Evolutionary conservation across 805 yeast genomes (phyloP).

Genomic region (Saccharomycopsis lassenensis): DNA sequence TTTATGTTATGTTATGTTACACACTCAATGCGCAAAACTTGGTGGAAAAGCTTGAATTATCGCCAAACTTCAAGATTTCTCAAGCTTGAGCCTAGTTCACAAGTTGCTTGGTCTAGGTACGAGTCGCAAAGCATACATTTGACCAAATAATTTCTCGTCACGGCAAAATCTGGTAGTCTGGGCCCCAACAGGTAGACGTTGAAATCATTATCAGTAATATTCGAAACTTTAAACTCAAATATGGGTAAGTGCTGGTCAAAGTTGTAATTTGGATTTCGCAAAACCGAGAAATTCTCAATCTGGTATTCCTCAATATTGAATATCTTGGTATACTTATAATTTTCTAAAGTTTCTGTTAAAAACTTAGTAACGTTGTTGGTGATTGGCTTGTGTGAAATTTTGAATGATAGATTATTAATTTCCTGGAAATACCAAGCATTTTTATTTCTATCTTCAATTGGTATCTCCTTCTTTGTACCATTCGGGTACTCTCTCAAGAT

Average conservation of each 20-base stretch:
- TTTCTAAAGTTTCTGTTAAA: neutral
- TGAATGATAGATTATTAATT: neutral
- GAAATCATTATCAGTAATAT: constrained; percentile 9
- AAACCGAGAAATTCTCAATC: neutral
- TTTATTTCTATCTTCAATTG: neutral
- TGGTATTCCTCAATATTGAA: neutral
- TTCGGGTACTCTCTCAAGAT: neutral
- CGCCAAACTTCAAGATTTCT: too few relatives aligned
- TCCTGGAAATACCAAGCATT: neutral
- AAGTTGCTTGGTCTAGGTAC: too few relatives aligned
- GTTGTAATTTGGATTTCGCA: too few relatives aligned
- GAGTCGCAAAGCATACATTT: neutral
- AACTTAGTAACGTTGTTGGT: neutral
- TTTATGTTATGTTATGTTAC: too few relatives aligned
- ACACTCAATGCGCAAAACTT: too few relatives aligned
- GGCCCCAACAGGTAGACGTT: constrained; percentile 6
- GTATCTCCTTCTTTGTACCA: neutral
- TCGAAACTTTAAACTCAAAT: neutral
- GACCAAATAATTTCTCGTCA: constrained; percentile 3
- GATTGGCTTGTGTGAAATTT: neutral
- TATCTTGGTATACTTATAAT: neutral
- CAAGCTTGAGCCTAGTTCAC: too few relatives aligned
- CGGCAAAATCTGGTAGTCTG: constrained; percentile 1
- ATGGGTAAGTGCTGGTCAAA: constrained; percentile 2
- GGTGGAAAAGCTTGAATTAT: too few relatives aligned